A percentile compares a stretch with the other conserved stretches of the same genome.
phyloP scores from a whole-genome alignment of 139 green algal genomes.

The Tetradesmus lagerheimii region DNA sequence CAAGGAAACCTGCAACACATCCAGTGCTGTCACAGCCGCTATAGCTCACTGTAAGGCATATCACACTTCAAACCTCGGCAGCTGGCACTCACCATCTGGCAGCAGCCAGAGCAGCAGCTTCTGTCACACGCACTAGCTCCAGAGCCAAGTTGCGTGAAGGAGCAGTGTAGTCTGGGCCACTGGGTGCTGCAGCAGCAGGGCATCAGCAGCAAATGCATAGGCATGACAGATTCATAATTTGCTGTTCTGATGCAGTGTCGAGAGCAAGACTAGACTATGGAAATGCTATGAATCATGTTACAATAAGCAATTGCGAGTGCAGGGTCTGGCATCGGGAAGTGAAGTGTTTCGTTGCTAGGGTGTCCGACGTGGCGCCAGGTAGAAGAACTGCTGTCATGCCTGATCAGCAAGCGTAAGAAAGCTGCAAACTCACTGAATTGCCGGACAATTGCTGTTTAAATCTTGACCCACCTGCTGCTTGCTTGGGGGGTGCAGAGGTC shows the following conservation, averaged over 20 bases:
- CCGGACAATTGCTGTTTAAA: neutral
- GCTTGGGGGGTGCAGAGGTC: neutral
- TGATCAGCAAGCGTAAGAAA: neutral
- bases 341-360: neutral
- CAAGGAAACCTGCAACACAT: neutral
- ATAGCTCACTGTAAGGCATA: neutral
- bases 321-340: neutral
- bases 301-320: neutral
- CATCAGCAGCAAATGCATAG: neutral
- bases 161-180: constrained; percentile 68
- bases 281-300: neutral
- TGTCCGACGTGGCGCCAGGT: neutral
- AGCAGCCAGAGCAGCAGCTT: constrained; percentile 80
- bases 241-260: neutral
- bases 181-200: neutral
- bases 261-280: neutral
- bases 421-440: neutral
- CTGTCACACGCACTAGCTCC: constrained; percentile 88
- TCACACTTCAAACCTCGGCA: neutral
- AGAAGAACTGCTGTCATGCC: neutral
- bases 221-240: neutral
- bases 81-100: constrained; percentile 67
- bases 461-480: neutral
- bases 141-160: constrained; percentile 87
- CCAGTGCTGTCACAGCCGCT: neutral